phyloP scores from a whole-genome alignment of 495 filamentous ascomycete genomes.

The Penicillium diatomitis region DNA sequence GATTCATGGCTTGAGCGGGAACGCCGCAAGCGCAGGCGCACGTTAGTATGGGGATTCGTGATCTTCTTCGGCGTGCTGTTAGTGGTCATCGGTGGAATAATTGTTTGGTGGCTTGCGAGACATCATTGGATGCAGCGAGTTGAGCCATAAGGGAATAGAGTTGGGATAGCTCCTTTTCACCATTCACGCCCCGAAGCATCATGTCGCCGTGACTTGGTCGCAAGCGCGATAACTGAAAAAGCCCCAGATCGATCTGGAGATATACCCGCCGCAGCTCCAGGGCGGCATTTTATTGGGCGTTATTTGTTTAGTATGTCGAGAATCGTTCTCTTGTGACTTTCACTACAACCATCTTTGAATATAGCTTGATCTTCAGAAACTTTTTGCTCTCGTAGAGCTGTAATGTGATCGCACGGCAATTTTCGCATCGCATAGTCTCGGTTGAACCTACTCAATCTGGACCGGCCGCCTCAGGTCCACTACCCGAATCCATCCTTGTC shows the following conservation, averaged over 20 bases:
- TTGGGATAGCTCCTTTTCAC: too few species aligned
- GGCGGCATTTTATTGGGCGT: slow-evolving; percentile 7
- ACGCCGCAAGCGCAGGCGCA: slow-evolving; percentile 24
- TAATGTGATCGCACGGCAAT: too few species aligned
- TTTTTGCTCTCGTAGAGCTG: too few species aligned
- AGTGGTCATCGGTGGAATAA: slow-evolving; percentile 18
- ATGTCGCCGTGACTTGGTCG: too few species aligned
- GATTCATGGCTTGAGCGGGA: slow-evolving; percentile 28
- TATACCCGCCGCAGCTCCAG: slow-evolving; percentile 21
- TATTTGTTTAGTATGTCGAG: not conserved
- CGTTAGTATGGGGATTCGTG: slow-evolving; percentile 25
- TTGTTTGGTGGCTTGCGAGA: slow-evolving; percentile 32
- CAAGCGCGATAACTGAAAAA: too few species aligned
- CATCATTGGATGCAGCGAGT: slow-evolving; percentile 30
- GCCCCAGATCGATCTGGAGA: slow-evolving; percentile 5
- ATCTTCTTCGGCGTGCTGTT: slow-evolving; percentile 22
- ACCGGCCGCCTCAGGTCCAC: too few species aligned
- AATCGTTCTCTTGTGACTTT: not conserved
- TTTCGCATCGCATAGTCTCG: not conserved
- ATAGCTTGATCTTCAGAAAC: not conserved
- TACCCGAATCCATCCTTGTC: too few species aligned
- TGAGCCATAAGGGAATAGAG: slow-evolving; percentile 2
- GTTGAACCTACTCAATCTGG: not conserved
- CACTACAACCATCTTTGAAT: not conserved
- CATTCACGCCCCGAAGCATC: too few species aligned